A percentile compares a stretch with the other conserved stretches of the same genome.
Evolutionary conservation across 176 grass and related monocot species (phyloP).

Genomic region (Guadua angustifolia): DNA sequence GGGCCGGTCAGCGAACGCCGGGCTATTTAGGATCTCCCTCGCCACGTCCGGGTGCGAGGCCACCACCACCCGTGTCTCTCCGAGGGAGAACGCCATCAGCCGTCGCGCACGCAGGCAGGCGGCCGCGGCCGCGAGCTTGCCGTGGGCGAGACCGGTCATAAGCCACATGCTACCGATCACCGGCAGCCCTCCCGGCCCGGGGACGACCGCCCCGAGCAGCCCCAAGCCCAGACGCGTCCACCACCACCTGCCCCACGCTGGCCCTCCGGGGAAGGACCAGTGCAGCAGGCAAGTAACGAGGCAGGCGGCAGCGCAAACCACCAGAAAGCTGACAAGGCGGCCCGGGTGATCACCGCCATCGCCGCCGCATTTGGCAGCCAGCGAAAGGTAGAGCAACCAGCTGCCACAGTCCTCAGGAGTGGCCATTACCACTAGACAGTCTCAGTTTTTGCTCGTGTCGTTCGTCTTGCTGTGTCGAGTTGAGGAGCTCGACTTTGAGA

Average conservation of each 20-base stretch:
- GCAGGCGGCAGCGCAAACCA: neutral
- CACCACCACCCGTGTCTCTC: slow-evolving; percentile 64
- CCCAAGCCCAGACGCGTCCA: too few relatives aligned
- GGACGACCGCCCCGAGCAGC: neutral
- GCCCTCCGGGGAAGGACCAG: slow-evolving; percentile 75
- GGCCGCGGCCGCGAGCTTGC: slow-evolving; percentile 62
- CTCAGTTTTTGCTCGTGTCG: neutral
- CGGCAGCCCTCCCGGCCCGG: slow-evolving; percentile 70
- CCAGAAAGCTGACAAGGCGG: slow-evolving; percentile 36
- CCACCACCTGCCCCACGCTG: slow-evolving; percentile 79
- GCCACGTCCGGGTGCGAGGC: slow-evolving; percentile 74
- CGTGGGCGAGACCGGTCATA: slow-evolving; percentile 84
- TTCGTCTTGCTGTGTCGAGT: neutral
- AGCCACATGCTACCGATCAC: slow-evolving; percentile 85
- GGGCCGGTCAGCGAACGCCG: slow-evolving; percentile 76
- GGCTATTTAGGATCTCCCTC: slow-evolving; percentile 65
- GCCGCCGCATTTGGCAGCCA: slow-evolving; percentile 58
- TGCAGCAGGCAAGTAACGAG: slow-evolving; percentile 47
- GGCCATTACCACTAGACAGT: slow-evolving; percentile 21
- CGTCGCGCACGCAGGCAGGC: neutral
- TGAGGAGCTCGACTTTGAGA: slow-evolving; percentile 24
- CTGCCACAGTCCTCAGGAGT: slow-evolving; percentile 42
- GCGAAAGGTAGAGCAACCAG: slow-evolving; percentile 65
- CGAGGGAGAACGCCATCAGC: slow-evolving; percentile 85
- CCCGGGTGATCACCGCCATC: slow-evolving; percentile 19